Conservation (phyloP, 768 basidiomycete genomes). For the Candolleomyces efflorescens region DNA sequence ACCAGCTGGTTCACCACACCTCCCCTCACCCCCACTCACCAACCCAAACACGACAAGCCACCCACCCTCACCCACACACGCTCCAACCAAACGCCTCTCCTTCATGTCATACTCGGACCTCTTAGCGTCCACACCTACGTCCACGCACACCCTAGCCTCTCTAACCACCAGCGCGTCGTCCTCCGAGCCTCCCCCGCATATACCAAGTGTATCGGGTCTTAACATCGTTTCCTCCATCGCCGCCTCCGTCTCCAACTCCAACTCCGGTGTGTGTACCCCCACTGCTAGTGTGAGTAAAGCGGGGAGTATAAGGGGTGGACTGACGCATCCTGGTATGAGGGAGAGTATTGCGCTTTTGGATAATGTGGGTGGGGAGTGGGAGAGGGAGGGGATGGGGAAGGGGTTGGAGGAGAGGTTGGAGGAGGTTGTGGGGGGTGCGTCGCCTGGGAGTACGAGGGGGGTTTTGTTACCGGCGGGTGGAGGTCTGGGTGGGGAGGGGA, state of each 20-base stretch:
- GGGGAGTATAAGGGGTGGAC: conserved; percentile 7
- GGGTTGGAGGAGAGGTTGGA: conserved; percentile 85
- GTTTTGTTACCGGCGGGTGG: too few relatives aligned
- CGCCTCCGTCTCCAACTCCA: too few relatives aligned
- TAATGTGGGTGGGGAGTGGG: conserved; percentile 83
- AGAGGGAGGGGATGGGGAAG: conserved; percentile 74
- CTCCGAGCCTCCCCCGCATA: conserved; percentile 68
- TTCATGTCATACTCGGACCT: conserved; percentile 90
- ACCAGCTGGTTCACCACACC: background rate
- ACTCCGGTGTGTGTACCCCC: too few relatives aligned
- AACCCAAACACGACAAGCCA: conserved; percentile 10
- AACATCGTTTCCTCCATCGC: conserved; percentile 11
- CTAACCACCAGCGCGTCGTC: conserved; percentile 61
- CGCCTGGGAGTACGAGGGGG: too few relatives aligned
- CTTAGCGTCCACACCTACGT: conserved; percentile 69
- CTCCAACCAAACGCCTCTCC: conserved; percentile 65
- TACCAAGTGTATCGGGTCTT: conserved; percentile 55
- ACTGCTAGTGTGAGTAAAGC: background rate
- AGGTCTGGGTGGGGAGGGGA: too few relatives aligned
- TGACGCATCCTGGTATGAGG: conserved; percentile 20
- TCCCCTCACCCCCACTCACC: background rate
- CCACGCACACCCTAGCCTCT: conserved; percentile 65
- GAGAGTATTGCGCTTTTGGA: conserved; percentile 47
- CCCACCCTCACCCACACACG: conserved; percentile 42
- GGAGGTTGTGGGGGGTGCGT: too few relatives aligned